Percentiles rank a stretch among this genome's conserved stretches.
phyloP scores from a whole-genome alignment of 2,329 filamentous ascomycete species.

The Canariomyces notabilis region DNA sequence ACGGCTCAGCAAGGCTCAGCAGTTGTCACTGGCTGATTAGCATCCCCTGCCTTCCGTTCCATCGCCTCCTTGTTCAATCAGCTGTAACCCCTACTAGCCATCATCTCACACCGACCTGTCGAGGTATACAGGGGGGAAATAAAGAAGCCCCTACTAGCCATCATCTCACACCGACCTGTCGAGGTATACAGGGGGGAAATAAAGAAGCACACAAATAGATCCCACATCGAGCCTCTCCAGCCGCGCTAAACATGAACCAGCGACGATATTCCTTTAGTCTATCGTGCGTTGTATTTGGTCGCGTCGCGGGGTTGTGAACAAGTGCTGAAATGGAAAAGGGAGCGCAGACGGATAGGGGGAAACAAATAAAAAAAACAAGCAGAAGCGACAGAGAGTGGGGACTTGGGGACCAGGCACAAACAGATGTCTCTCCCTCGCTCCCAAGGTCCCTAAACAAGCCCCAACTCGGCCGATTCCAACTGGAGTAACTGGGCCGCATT shows the following conservation, averaged over 20 bases:
- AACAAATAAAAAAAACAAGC: neutral
- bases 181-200: neutral
- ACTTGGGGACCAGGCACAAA: neutral
- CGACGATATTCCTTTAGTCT: neutral
- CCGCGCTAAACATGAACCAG: neutral
- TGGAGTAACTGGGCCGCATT: neutral
- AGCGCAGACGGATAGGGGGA: too few species aligned
- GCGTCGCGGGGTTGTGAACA: neutral
- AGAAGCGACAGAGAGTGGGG: neutral
- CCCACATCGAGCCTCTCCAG: too few species aligned
- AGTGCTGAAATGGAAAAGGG: too few species aligned
- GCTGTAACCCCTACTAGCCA: neutral
- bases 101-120: neutral
- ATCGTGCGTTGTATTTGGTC: neutral
- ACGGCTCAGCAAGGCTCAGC: too few species aligned
- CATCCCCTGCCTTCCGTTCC: neutral
- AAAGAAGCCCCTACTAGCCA: neutral
- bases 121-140: neutral
- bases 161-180: neutral
- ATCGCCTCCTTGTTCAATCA: neutral
- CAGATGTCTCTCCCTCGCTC: neutral
- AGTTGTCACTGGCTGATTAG: neutral
- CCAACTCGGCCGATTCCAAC: neutral
- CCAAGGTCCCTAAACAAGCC: neutral
- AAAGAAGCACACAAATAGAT: too few species aligned